Evolutionary conservation across 2,329 filamentous ascomycete species (phyloP), one percentile per base, ranked within the genome.

Genomic region (Metarhizium guizhouense): DNA sequence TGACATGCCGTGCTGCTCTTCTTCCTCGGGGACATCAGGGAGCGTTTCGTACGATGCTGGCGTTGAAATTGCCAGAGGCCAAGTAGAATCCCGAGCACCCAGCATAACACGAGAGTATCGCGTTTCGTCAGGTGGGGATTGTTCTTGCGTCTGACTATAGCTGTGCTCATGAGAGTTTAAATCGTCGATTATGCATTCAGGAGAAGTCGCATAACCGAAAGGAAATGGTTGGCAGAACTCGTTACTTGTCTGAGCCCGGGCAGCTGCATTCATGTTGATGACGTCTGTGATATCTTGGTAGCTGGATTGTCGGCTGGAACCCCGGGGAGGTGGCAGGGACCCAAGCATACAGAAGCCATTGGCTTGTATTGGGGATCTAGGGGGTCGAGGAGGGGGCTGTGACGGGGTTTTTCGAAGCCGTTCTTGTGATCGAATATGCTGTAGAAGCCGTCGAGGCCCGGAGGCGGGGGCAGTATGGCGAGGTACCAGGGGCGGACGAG

Each of bases 21-120:
- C 83, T 62, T 86, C 83, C 63, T 86, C 83, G 1, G 82, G 80
- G 4, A 86, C 82, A 61, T 84, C 78, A 6, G 82, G 74, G 18
- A 86, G 70, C 13, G 64, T 69, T 54, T 77, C 76, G 57, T 71
- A 76, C 10, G 70, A 58, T 16, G 57, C 51, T 47, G 62, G 56
- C 14, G 55, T 59, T 13, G 64, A 59, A 18, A 55, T 63, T 6
- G 63, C 59, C 29, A 72, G 62, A 14, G 65, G 76, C 76, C 76
- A 78, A 54, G 76, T 72, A 16, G 64, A 62, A 51, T 75, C 71
- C 34, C 73, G 72, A 6, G 72, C 62, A 25, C 72, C 74, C 25
- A 74, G 72, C 42, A 76, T 64, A 29, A 75, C 72, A 60, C 75
- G 74, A 30, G 67, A 67, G 58, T 65, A 64, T 38, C 63, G 59